Evolutionary conservation across 2,329 filamentous ascomycete genomes (phyloP), one percentile per base, ranked within the genome.

Genomic region (Alternaria arbusti): DNA sequence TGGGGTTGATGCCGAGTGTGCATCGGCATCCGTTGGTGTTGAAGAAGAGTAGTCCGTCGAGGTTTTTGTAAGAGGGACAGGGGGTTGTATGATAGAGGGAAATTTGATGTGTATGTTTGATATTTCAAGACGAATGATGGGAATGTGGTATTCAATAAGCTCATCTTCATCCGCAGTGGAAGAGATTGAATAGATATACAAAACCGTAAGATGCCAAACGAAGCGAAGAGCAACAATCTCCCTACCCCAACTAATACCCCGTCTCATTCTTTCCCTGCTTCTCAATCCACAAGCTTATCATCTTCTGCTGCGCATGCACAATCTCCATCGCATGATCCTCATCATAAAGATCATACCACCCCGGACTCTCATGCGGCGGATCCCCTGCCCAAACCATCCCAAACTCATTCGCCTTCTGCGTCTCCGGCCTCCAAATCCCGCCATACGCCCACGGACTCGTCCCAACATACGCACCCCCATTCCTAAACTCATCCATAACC

Each of bases 1-100:
- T 97, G 76, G 96, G 96, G 15, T 84, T 98, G 64, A 94, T 98
- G 86, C 96, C 96, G 23, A 96, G 90, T 78, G 91, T 96, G 59
- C 92, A 99, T 83, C 85, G 86, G 69, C 96, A 99, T 82, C 96
- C 96, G 4, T 50, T 79, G 64, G 76, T 78, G 25, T 43, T 78
- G 59, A 78, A 77, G 70, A 73, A 71, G 66, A 73, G 66, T 61
- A 46, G 47, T 10, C 65, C 72, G 9, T 22, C 50, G 4, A 69
- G 72, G 20, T 79, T 78, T 52, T 32, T 69, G 56, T 73, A 70
- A 49, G 26, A 28, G 20, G 30, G 20, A 20, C 20, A 20, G 6
- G 8, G 6, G 9, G 7, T 8, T 40, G 49, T 36, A n/a, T 12
- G 13, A 36, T 36, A 52, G 28, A 11, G 20, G 13, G 1, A 6